Base-by-base conservation (phyloP, 371 early-diverging fungal genomes). In the Apophysomyces elegans region DNA sequence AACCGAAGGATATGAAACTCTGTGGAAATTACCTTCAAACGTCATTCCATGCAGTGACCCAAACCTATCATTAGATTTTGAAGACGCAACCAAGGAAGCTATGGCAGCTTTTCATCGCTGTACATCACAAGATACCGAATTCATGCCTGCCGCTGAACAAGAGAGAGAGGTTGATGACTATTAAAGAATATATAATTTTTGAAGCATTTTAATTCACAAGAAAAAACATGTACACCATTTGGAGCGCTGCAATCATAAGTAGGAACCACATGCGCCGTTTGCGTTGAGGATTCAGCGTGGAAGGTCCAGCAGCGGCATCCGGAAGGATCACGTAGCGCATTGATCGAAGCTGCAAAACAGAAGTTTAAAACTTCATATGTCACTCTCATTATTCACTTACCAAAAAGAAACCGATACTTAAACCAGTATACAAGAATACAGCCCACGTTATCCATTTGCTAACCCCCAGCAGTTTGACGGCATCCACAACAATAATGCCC, bases 311-410 rank as follows among this genome's bases (percentile, higher is more conserved):
- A 14, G 90, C 80, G 0, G 91, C 78, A 64, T 96, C 96, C 13
- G 97, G 96, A 54, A 97, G 81, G 46, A 97, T 90, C 32, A 95
- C 88, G 74, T 95, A 90, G 66, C 93, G 88, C 81, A 98, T 81
- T 5, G 95, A 93, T 58, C 98, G 89, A 64, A 97, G 74, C 90
- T 89, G 73, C 39, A 37, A 66, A 54, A 64, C 35, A 50, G 37
- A 39, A 12, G 14, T 13, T 36, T 46, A 45, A n/a, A 35, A 70
- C 5, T 45, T 47, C 11, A 44, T n/a, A 32, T 57, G n/a, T 26
- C 46, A 18, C 16, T 7, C 4, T 41, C 2, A 5, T 39, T 35
- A 36, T 21, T 13, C 5, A 64, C 66, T 71, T 73, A 79, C 76
- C 75, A 80, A 68, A 58, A 78, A 71, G 26, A 96, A 97, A 14